Base-by-base conservation (phyloP, 2,329 filamentous ascomycete species). In the Talaromyces sp. region DNA sequence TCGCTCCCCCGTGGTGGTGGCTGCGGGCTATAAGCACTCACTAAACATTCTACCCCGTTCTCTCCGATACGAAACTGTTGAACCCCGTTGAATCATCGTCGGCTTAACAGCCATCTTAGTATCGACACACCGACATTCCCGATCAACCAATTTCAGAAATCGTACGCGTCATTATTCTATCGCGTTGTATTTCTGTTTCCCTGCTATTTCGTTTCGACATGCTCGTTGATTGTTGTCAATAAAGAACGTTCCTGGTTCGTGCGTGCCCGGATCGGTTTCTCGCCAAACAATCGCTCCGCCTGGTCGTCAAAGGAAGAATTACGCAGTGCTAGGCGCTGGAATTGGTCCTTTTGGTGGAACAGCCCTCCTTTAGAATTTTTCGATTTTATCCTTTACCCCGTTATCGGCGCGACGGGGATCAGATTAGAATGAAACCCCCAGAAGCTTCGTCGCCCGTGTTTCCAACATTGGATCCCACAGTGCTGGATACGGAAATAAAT, bases 401-500 rank as follows among this genome's bases (percentile, higher is more conserved):
- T 56, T 36, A 27, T 43, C 31, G 34, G 45, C 58, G 54, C 54
- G 34, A 31, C 36, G 27, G 56, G 13, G 34, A 58, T 53, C 15
- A 27, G 34, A 27, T 45, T 72, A 77, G 69, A 68, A 80, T 80
- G 78, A 74, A 73, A 73, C 72, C 75, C 53, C 65, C 68, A 58
- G 75, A 77, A 66, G 66, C 73, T 40, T 76, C 76, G 64, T 79
- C 77, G 54, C 76, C 78, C 63, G 70, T 70, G 49, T 79, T 79
- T 67, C 70, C 76, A 68, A 64, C 72, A 29, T 67, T 79, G 67
- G 78, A 80, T 67, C 78, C 78, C 29, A 74, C 79, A 62, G 77
- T 80, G 58, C 70, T 80, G 63, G 78, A 80, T 69, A 77, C 76
- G 70, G 78, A 80, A 40, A 78, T 80, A 76, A 77, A 77, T 65